Conservation (phyloP, 345 rosid genomes). For the Sisymbrium altissimum region DNA sequence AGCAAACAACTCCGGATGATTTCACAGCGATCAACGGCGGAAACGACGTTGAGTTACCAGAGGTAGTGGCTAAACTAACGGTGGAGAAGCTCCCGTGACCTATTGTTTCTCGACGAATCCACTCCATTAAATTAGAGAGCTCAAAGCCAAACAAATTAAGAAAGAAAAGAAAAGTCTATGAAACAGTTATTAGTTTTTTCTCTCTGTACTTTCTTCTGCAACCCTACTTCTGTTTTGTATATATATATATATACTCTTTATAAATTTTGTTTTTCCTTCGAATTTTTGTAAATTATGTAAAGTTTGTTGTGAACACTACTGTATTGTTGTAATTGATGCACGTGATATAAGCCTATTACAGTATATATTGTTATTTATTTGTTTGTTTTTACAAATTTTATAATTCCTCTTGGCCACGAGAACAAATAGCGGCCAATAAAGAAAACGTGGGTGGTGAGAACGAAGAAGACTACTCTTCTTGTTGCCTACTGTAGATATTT, state of each 20-base stretch:
- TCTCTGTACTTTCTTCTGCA: constrained; percentile 9
- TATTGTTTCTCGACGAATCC: constrained; percentile 59
- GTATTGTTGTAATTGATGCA: constrained; percentile 21
- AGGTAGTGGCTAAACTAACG: constrained; percentile 51
- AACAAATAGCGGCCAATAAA: constrained; percentile 23
- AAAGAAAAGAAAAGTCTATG: neutral
- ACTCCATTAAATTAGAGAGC: constrained; percentile 42
- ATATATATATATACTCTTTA: constrained; percentile 14
- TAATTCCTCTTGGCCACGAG: constrained; percentile 23
- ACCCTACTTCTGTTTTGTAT: neutral
- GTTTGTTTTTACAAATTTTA: neutral
- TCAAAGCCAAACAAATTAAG: neutral
- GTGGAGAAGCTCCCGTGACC: constrained; percentile 70
- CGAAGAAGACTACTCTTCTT: neutral
- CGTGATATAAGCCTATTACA: constrained; percentile 12
- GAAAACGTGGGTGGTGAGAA: constrained; percentile 33
- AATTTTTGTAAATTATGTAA: neutral
- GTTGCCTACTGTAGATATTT: neutral
- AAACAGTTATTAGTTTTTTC: constrained; percentile 21
- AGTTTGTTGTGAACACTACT: constrained; percentile 10
- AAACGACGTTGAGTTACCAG: neutral
- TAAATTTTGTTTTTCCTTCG: neutral
- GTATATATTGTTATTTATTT: constrained; percentile 1
- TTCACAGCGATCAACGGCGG: constrained; percentile 66
- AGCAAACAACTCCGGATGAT: constrained; percentile 41